Evolutionary conservation across 2,329 filamentous ascomycete genomes (phyloP), one percentile per base, ranked within the genome.

Genomic region (Claviceps arundinis): DNA sequence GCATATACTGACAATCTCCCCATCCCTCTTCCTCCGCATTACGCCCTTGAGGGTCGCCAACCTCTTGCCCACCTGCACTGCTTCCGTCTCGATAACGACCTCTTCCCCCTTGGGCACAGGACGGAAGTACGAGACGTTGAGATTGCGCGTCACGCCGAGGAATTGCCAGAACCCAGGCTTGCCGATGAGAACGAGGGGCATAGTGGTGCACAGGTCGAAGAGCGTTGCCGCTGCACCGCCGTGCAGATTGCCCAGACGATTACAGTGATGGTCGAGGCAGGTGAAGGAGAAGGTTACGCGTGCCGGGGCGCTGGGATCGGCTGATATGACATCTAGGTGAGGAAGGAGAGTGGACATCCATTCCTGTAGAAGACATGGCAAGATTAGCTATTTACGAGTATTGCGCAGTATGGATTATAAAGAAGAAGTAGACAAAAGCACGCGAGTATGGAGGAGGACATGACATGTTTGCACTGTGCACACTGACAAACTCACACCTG

Each of bases 71-170:
- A 74, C 65, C 55, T 81, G 75, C 5, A 84, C 65, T 16, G 83
- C 64, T 59, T 82, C 77, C 57, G 75, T 76, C 56, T 78, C 72
- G 44, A 86, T 61, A 19, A 77, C 58, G 8, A 81, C 67, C 57
- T 72, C 69, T 1, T 66, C 68, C 9, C 77, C 81, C 13, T 64
- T 61, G 1, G 77, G 76, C 3, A 77, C 73, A 1, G 84, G 84
- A 1, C 81, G 73, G 54, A 88, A 66, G 63, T 85, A 89, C 0
- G 81, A 85, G 43, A 84, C 74, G 59, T 76, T 80, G 51, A 89
- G 70, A 26, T 78, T 82, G 53, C 84, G 75, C 61, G 73, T 81
- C 26, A 88, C 82, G 40, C 84, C 84, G 24, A 82, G 72, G 41
- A 68, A 69, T 52, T 73, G 68, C 77, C 84, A 86, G 62, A 75